A percentile compares a stretch with the other conserved stretches of the same genome.
phyloP scores from a whole-genome alignment of 495 filamentous ascomycete genomes.

The Coniosporium apollinis region DNA sequence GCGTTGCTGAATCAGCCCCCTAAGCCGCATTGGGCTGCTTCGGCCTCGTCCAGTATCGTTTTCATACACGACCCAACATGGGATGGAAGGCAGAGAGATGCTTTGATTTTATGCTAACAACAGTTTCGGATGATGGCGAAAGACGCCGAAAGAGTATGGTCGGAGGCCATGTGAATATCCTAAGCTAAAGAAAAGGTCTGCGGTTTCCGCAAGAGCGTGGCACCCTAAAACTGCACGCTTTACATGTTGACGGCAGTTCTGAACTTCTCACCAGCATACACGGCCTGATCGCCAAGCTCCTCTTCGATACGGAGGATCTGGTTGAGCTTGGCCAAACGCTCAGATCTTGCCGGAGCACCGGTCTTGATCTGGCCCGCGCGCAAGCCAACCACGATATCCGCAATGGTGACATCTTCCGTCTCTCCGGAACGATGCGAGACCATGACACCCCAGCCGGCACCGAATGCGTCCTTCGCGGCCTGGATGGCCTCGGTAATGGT shows the following conservation, averaged over 20 bases:
- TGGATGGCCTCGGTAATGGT: conserved; percentile 98
- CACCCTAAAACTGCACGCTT: conserved; percentile 20
- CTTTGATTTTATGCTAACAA: neutral
- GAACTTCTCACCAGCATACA: conserved; percentile 88
- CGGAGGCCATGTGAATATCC: neutral
- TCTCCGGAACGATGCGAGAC: conserved; percentile 97
- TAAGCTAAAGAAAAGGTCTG: too few relatives aligned
- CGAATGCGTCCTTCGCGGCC: conserved; percentile 97
- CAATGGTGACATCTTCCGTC: conserved; percentile 98
- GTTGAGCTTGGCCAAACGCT: conserved; percentile 99
- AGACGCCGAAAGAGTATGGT: neutral
- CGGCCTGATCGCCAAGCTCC: conserved; percentile 79
- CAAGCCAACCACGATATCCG: conserved; percentile 92
- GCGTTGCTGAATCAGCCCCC: too few relatives aligned
- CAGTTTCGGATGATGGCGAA: neutral
- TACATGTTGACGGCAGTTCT: conserved; percentile 76
- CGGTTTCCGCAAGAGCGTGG: too few relatives aligned
- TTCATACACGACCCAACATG: too few relatives aligned
- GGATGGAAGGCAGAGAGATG: neutral
- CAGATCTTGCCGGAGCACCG: conserved; percentile 84
- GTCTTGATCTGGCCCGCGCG: conserved; percentile 98
- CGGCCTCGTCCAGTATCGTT: too few relatives aligned
- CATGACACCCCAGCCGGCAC: conserved; percentile 97
- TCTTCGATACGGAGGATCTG: conserved; percentile 99
- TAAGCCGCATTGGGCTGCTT: too few relatives aligned